These are phyloP conservation scores for Fusarium lyarnte DNA, from an alignment of 2,329 filamentous ascomycete species.

Conservation along the genomic window DNA sequence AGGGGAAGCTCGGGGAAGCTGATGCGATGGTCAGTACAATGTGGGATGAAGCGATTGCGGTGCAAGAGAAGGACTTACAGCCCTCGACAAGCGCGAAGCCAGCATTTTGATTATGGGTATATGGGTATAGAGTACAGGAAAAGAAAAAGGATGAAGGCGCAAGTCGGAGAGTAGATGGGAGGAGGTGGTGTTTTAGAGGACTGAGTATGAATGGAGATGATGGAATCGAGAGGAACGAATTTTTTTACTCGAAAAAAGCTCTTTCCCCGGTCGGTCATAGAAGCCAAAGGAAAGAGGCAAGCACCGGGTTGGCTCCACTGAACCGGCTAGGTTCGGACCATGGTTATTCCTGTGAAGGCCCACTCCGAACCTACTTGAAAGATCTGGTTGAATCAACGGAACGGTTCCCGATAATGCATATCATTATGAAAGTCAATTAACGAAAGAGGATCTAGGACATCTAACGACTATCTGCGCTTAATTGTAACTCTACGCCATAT, in stretches of 20 bases:
- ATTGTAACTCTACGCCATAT: accelerated
- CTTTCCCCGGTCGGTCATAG: constrained; percentile 49
- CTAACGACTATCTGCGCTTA: not conserved
- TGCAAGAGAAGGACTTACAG: constrained; percentile 66
- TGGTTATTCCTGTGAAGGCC: constrained; percentile 40
- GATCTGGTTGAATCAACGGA: constrained; percentile 12
- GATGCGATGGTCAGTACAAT: constrained; percentile 32
- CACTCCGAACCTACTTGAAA: constrained; percentile 29
- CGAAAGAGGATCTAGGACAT: no score
- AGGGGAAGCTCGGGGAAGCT: constrained; percentile 83
- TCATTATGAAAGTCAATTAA: not conserved
- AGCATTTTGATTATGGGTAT: constrained; percentile 68
- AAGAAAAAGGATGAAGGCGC: constrained; percentile 46
- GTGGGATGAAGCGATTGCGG: constrained; percentile 1
- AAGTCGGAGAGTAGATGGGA: constrained; percentile 46
- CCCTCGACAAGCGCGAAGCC: constrained; percentile 76
- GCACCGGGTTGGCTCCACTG: constrained; percentile 41
- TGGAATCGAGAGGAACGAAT: constrained; percentile 47
- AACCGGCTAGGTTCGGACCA: constrained; percentile 45
- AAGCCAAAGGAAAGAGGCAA: constrained; percentile 56
- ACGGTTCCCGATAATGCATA: not conserved
- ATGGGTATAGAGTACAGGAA: constrained; percentile 50
- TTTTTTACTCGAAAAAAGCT: constrained; percentile 51
- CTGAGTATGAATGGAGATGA: constrained; percentile 37
- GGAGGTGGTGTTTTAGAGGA: constrained; percentile 44